Conservation (phyloP, 805 yeast genomes). For the Ogataea nakhonphanomensis region DNA sequence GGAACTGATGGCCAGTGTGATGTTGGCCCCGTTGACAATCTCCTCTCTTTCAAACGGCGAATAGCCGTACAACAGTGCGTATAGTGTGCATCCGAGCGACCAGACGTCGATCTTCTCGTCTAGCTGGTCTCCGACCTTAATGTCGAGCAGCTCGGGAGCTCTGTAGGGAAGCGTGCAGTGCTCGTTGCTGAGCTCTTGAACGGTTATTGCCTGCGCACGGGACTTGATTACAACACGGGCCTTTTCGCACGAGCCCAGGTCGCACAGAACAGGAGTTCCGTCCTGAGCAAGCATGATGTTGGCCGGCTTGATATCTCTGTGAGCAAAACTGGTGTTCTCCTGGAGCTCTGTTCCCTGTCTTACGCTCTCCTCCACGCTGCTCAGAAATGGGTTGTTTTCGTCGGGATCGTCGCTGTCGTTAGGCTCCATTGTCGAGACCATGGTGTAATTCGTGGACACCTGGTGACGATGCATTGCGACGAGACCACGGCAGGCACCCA, state of each 20-base stretch:
- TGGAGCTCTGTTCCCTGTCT: slow-evolving; percentile 47
- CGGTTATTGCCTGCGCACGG: slow-evolving; percentile 66
- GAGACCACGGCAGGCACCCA: slow-evolving; percentile 72
- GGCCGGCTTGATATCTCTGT: slow-evolving; percentile 85
- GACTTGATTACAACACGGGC: slow-evolving; percentile 54
- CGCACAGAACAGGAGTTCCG: slow-evolving; percentile 76
- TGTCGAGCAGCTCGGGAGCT: slow-evolving; percentile 87
- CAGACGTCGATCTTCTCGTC: slow-evolving; percentile 83
- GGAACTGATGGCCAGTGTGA: slow-evolving; percentile 68
- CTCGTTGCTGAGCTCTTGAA: slow-evolving; percentile 79
- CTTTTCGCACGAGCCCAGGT: slow-evolving; percentile 73
- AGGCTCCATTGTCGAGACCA: slow-evolving; percentile 17
- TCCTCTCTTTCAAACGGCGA: slow-evolving; percentile 90
- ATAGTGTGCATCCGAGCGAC: slow-evolving; percentile 86
- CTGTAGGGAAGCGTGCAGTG: slow-evolving; percentile 84
- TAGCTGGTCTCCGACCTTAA: slow-evolving; percentile 59
- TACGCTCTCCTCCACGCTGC: slow-evolving; percentile 14
- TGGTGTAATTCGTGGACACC: slow-evolving; percentile 19
- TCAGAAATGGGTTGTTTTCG: slow-evolving; percentile 25
- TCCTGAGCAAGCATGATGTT: slow-evolving; percentile 76
- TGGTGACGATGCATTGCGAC: slow-evolving; percentile 70
- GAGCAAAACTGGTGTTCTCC: slow-evolving; percentile 70
- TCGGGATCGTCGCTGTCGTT: slow-evolving; percentile 16
- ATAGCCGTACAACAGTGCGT: slow-evolving; percentile 69
- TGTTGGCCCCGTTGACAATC: slow-evolving; percentile 74